Evolutionary conservation across 768 basidiomycete species (phyloP).

Genomic region (Suillus fuscotomentosus): DNA sequence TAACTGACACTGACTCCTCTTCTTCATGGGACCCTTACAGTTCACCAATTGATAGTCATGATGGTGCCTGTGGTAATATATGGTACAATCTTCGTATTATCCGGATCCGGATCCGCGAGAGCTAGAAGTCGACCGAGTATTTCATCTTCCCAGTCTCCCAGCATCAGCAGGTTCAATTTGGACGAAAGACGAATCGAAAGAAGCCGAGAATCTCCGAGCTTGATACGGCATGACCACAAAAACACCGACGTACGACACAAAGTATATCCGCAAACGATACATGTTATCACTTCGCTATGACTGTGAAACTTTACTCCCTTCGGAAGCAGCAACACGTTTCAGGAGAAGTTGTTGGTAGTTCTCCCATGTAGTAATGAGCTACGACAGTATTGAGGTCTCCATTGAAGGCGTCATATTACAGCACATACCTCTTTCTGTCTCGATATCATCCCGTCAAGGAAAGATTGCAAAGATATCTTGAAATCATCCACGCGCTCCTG

Average conservation of each 20-base stretch:
- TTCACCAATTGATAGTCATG: neutral
- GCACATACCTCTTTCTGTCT: constrained; percentile 73
- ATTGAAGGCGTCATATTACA: neutral
- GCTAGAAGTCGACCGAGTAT: neutral
- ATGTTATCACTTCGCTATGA: neutral
- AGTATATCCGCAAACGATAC: neutral
- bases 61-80: neutral
- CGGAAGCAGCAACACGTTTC: constrained; percentile 36
- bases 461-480: constrained; percentile 76
- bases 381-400: constrained; percentile 5
- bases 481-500: constrained; percentile 93
- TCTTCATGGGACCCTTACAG: neutral
- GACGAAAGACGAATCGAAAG: neutral
- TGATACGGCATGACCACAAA: neutral
- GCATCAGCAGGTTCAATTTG: neutral
- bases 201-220: neutral
- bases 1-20: neutral
- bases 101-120: neutral
- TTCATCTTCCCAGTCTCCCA: neutral
- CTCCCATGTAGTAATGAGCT: constrained; percentile 83
- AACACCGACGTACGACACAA: no score
- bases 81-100: neutral
- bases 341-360: constrained; percentile 73
- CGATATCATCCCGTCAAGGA: constrained; percentile 83
- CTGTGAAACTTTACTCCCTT: neutral